These are phyloP conservation scores for Skeletonema potamos DNA, from an alignment of 108 stramenopile species.

Conservation along the genomic window DNA sequence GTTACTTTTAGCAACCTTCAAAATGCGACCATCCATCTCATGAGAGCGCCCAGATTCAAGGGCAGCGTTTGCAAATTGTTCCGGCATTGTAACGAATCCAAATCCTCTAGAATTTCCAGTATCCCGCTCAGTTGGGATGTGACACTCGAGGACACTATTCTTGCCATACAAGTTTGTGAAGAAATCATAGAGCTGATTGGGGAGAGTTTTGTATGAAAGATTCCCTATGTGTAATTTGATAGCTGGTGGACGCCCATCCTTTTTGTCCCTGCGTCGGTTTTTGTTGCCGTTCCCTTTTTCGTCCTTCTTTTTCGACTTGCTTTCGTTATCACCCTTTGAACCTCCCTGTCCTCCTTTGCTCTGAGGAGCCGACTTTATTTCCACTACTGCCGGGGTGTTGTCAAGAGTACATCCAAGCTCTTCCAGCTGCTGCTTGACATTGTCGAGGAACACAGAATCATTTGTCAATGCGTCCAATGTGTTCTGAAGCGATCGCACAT, in stretches of 20 bases:
- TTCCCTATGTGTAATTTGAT: slow-evolving; percentile 90
- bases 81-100: slow-evolving; percentile 86
- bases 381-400: slow-evolving; percentile 8
- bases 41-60: slow-evolving; percentile 63
- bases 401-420: slow-evolving; percentile 61
- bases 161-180: slow-evolving; percentile 72
- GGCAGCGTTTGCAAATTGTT: slow-evolving; percentile 57
- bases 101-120: slow-evolving; percentile 83
- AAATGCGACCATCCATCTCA: slow-evolving; percentile 74
- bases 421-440: slow-evolving; percentile 55
- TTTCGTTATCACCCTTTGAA: slow-evolving; percentile 3
- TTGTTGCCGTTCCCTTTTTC: slow-evolving; percentile 36
- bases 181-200: slow-evolving; percentile 73
- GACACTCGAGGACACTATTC: slow-evolving; percentile 83
- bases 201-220: slow-evolving; percentile 74
- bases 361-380: slow-evolving; percentile 7
- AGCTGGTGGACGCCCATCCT: slow-evolving; percentile 62
- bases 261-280: slow-evolving; percentile 53
- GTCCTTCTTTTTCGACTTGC: slow-evolving; percentile 13
- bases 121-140: slow-evolving; percentile 85
- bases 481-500: slow-evolving; percentile 69
- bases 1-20: slow-evolving; percentile 86
- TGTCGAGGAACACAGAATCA: slow-evolving; percentile 52
- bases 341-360: slow-evolving; percentile 17
- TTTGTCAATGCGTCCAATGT: slow-evolving; percentile 60